phyloP scores from a whole-genome alignment of 2,329 filamentous ascomycete genomes.

The Aspergillus latus region DNA sequence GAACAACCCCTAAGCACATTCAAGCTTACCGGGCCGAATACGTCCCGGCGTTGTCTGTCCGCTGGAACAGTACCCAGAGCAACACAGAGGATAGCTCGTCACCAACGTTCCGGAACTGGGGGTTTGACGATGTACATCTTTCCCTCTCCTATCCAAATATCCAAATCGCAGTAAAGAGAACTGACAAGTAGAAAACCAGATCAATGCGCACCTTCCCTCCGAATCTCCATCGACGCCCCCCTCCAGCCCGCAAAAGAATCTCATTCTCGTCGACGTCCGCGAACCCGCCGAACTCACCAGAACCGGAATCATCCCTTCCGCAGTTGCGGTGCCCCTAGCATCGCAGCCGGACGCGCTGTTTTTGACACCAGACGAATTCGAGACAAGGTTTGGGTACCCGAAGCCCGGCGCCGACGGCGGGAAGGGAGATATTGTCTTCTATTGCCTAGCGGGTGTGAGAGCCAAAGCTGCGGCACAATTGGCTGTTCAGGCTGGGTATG shows the following conservation, averaged over 20 bases:
- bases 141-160: not conserved
- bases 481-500: constrained; percentile 75
- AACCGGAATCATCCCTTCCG: constrained; percentile 67
- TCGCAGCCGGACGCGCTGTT: constrained; percentile 77
- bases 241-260: constrained; percentile 27
- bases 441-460: constrained; percentile 89
- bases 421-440: constrained; percentile 67
- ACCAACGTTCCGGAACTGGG: constrained; percentile 28
- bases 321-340: constrained; percentile 78
- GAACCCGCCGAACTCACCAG: constrained; percentile 47
- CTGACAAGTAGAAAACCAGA: constrained; percentile 23
- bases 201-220: constrained; percentile 36
- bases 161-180: not conserved
- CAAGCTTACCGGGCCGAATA: not conserved
- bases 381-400: constrained; percentile 74
- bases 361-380: constrained; percentile 74
- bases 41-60: not conserved
- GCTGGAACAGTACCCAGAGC: constrained; percentile 18
- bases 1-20: not conserved
- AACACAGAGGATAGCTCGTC: constrained; percentile 4
- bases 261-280: constrained; percentile 49
- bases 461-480: constrained; percentile 73
- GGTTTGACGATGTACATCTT: constrained; percentile 38
- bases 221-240: constrained; percentile 19
- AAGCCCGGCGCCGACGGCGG: constrained; percentile 53